Base-by-base conservation (phyloP, 2,329 filamentous ascomycete species). In the Nakataea oryzae region DNA sequence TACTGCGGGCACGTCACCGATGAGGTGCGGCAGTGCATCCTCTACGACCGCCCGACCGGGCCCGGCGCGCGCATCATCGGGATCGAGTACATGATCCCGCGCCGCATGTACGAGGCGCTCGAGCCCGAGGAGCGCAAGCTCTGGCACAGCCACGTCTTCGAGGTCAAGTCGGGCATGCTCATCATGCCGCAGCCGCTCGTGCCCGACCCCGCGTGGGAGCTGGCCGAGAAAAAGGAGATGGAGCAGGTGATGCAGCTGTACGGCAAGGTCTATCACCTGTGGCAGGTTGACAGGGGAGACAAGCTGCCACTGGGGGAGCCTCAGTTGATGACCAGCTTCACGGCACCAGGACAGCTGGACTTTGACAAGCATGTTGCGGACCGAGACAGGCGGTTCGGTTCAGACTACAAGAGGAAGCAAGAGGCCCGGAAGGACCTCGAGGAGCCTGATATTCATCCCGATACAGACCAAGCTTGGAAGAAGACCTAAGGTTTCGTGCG, bases 11-110 rank as follows among this genome's bases (percentile, higher is more conserved):
- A 95, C 69, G 69, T 95, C 4, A 91, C 82, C 64, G 81, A 87
- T 68, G 90, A 95, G 65, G 81, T 96, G 62, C 84, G 91, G 4
- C 91, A 96, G 78, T 96, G 91, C 72, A 83, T 96, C 32, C 82
- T 96, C 65, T 96, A 95, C 76, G 91, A 96, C 74, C 83, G 84
- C 0, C 80, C 86, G 0, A 78, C 80, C 0, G 57, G 57, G 7
- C 78, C 83, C 9, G 82, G 84, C 29, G 90, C 90, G 0, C 83
- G 88, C 0, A 81, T 96, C 24, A 90, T 96, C 64, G 91, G 91
- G 11, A 81, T 96, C 68, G 91, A 96, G 73, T 96, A 96, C 78
- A 93, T 95, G 90, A 86, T 96, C 68, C 86, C 87, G 0, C 82
- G 85, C 0, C 76, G 78, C 3, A 76, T 95, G 0, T 96, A 87